phyloP scores from a whole-genome alignment of 352 stramenopile genomes.

The Phytopythium cucurbitacearum region DNA sequence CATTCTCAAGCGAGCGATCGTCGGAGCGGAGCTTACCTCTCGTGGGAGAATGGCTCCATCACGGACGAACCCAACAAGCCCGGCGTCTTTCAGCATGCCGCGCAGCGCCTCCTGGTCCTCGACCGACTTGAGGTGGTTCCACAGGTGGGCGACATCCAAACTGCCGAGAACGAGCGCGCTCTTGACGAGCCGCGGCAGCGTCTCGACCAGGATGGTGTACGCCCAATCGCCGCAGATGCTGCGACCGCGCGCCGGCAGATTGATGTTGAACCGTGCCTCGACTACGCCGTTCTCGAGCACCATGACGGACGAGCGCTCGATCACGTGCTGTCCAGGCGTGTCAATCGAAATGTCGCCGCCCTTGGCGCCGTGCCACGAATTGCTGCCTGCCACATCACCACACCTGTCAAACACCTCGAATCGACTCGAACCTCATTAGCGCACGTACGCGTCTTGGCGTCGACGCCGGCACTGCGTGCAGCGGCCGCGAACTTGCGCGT shows the following conservation, averaged over 20 bases:
- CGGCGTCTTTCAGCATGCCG: constrained; percentile 65
- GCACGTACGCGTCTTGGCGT: constrained; percentile 43
- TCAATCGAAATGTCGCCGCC: constrained; percentile 95
- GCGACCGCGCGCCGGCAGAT: constrained; percentile 91
- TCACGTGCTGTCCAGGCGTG: constrained; percentile 90
- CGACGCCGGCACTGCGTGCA: constrained; percentile 42
- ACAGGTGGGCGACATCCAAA: constrained; percentile 64
- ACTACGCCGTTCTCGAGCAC: constrained; percentile 79
- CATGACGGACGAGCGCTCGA: constrained; percentile 90
- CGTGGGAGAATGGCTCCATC: constrained; percentile 92
- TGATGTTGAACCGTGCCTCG: constrained; percentile 93
- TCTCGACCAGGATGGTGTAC: constrained; percentile 89
- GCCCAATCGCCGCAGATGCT: constrained; percentile 93
- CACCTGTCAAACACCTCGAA: not conserved
- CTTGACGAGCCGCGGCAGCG: constrained; percentile 83
- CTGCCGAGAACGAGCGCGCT: constrained; percentile 72
- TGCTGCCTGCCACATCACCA: constrained; percentile 22
- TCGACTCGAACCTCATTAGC: constrained; percentile 10
- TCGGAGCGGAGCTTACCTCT: constrained; percentile 17
- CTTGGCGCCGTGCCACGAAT: constrained; percentile 85
- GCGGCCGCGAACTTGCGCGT: constrained; percentile 79
- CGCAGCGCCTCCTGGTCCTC: constrained; percentile 93
- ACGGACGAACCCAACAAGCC: constrained; percentile 91
- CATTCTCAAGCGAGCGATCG: not conserved
- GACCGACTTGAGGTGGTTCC: constrained; percentile 86